Evolutionary conservation across 202 grass and related monocot species (phyloP), one percentile per base, ranked within the genome.

Genomic region (Panicum virgatum): DNA sequence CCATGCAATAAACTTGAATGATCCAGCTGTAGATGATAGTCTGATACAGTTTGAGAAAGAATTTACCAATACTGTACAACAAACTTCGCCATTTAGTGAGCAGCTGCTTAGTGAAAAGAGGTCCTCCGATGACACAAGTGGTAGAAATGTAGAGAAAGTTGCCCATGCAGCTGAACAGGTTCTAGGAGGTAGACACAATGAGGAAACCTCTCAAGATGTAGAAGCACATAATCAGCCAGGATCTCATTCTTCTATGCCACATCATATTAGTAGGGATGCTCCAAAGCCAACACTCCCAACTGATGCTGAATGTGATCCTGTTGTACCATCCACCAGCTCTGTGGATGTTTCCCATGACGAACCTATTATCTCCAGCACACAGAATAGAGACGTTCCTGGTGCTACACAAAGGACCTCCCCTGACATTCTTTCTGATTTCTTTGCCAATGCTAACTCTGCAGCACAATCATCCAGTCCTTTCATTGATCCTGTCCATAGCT

Each of bases 371-470:
- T 69, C 80, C 50, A 80, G 51, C 48, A 75, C 56, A 46, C 84
- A 93, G 51, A 91, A 80, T 76, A 85, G 58, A 78, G 95, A 94
- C 71, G 69, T 90, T 54, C 61, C 84, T 87, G 89, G 86, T 72
- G 88, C 80, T 83, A 93, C 77, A 56, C 81, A 90, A 51, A 83
- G 76, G 22, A 86, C 81, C 65, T 87, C 95, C 60, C 96, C 88
- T 82, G 88, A 98, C 50, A 75, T 98, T 78, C 90, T 98, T 76
- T 95, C 90, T 52, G 90, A 98, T 90, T 93, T 98, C 81, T 98
- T 98, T 84, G 76, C 85, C 39, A 94, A 91, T 60, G 91, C 90
- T 61, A 89, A 92, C 71, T 84, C 78, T 79, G 78, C 86, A 79
- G 90, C 73, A 47, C 85, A 92, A 64, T 93, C 87, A 74, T 87